Evolutionary conservation across 495 filamentous ascomycete species (phyloP), one percentile per base, ranked within the genome.

Genomic region (Halenospora varia): DNA sequence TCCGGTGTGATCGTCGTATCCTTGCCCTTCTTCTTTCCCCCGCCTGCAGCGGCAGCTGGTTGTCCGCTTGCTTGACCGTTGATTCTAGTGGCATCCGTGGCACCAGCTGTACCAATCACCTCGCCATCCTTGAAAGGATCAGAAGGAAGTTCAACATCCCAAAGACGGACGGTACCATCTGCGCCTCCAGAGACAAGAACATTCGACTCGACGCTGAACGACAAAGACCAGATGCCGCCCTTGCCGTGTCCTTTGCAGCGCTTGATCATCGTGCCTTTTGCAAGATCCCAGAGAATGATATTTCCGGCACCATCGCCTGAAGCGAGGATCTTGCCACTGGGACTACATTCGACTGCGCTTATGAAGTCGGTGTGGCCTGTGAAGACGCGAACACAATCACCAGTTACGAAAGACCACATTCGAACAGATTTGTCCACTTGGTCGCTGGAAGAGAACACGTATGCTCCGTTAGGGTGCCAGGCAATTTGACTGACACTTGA

Each of bases 371-470:
- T 85, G 60, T 97, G 95, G 18, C 94, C 95, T 2, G 87, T 92
- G 68, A 97, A 97, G 65, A 97, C 81, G 18, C 94, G 88, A 0
- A 96, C 89, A 42, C 88, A 86, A 55, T 85, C 85, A 19, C 94
- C 94, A 8, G 83, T 90, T 1, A 78, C 75, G n/a, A 96, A 77
- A n/a, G 88, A 82, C 93, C 94, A 98, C 92, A 98, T 97, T 18
- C 94, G 86, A 19, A 97, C 89, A 0, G 91, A 92, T 72, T 89
- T 89, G 70, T 98, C 94, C 46, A 79, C 85, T 56, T 77, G 72
- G 52, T 83, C 80, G 49, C 88, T 91, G 0, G 87, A 90, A 1
- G 94, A 96, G 73, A 97, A 96, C 48, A 96, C 73, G 61, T 97
- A 97, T 3, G 85, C 82, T 6, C 87, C 88, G 68, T 97, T 98